Percentiles rank a stretch among this genome's conserved stretches.
Conservation (phyloP, 495 filamentous ascomycete species). For the Podospora pseudocomata region DNA sequence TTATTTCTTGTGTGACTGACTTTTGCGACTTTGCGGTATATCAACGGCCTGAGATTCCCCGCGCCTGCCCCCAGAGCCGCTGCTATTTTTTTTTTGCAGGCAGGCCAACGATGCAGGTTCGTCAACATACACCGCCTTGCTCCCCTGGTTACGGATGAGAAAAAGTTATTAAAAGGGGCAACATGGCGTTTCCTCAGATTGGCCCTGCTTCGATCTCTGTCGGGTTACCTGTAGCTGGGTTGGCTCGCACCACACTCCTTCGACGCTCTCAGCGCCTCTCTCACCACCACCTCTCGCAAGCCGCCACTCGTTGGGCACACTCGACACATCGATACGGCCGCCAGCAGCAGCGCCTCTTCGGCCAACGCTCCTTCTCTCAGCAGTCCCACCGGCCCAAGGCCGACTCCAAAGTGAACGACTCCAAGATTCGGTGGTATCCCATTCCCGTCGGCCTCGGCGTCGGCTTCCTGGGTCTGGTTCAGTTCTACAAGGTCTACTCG, state of each 20-base stretch:
- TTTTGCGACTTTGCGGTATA: slow-evolving; percentile 5
- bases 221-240: slow-evolving; percentile 20
- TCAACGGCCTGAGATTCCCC: neutral
- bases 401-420: slow-evolving; percentile 51
- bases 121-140: slow-evolving; percentile 11
- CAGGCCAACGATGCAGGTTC: slow-evolving; percentile 25
- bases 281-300: slow-evolving; percentile 10
- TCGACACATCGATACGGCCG: slow-evolving; percentile 1
- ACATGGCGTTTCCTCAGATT: slow-evolving; percentile 28
- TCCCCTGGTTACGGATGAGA: slow-evolving; percentile 8
- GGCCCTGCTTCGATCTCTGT: slow-evolving; percentile 21
- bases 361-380: slow-evolving; percentile 32
- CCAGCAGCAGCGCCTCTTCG: slow-evolving; percentile 5
- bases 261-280: slow-evolving; percentile 12
- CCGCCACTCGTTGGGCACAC: slow-evolving; percentile 17
- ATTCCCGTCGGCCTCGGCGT: slow-evolving; percentile 90
- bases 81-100: slow-evolving; percentile 6
- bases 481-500: slow-evolving; percentile 73
- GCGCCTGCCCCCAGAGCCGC: slow-evolving; percentile 9
- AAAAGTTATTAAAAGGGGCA: slow-evolving; percentile 14
- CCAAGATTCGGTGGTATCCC: slow-evolving; percentile 90
- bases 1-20: neutral
- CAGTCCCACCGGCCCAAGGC: slow-evolving; percentile 40
- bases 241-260: slow-evolving; percentile 23
- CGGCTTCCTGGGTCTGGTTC: slow-evolving; percentile 75